Evolutionary conservation across 2,329 filamentous ascomycete species (phyloP).

Genomic region (Botrytis paeoniae): DNA sequence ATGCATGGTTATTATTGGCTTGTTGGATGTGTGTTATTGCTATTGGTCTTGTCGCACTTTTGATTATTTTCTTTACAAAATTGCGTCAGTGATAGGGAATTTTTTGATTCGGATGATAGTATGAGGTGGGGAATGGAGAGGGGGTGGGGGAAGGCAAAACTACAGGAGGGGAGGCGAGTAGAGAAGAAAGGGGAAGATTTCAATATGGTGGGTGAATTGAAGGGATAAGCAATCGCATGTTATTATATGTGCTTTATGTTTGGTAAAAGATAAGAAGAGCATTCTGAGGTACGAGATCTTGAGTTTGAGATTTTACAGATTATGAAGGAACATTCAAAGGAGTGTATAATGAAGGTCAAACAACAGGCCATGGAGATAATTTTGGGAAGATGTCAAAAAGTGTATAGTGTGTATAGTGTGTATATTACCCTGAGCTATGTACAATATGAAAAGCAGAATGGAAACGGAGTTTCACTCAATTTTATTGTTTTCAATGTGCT

Average conservation of each 20-base stretch:
- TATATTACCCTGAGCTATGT: background rate
- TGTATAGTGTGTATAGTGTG: background rate
- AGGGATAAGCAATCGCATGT: background rate
- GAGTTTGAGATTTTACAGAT: background rate
- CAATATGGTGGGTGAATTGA: background rate
- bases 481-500: background rate
- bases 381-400: background rate
- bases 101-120: background rate
- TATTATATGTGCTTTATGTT: background rate
- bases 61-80: slow-evolving; percentile 22
- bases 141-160: too few relatives aligned
- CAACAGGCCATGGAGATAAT: background rate
- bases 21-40: slow-evolving; percentile 26
- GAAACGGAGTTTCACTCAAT: background rate
- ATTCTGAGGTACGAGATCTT: background rate
- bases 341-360: background rate
- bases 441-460: background rate
- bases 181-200: background rate
- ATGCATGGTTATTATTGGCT: slow-evolving; percentile 25
- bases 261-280: background rate
- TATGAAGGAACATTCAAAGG: background rate
- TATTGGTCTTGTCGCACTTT: slow-evolving; percentile 26
- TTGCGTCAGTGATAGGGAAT: background rate
- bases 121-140: background rate
- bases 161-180: background rate